These are phyloP conservation scores for Saccharomyces paradoxus DNA, from an alignment of 805 yeast species.

Conservation along the genomic window DNA sequence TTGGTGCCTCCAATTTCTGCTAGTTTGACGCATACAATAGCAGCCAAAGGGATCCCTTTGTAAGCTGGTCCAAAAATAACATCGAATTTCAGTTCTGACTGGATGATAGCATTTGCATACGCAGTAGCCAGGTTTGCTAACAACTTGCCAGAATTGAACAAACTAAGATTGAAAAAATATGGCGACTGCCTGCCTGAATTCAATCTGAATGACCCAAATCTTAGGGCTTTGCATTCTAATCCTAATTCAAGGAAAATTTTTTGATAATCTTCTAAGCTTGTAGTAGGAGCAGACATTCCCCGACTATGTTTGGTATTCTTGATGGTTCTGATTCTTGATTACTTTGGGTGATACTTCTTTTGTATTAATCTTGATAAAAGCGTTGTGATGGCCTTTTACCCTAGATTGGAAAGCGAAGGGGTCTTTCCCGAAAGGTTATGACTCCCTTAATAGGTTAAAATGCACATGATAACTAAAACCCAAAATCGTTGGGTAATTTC, in stretches of 20 bases:
- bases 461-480: neutral
- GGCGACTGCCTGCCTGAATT: conserved; percentile 86
- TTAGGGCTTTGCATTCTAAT: conserved; percentile 63
- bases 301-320: neutral
- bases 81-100: conserved; percentile 70
- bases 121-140: conserved; percentile 68
- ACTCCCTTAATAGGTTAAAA: neutral
- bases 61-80: conserved; percentile 91
- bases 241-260: conserved; percentile 66
- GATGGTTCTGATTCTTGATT: neutral
- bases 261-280: conserved; percentile 35
- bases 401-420: neutral
- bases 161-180: conserved; percentile 82
- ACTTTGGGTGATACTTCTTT: neutral
- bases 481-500: neutral
- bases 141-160: conserved; percentile 64
- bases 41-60: conserved; percentile 89
- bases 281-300: conserved; percentile 12
- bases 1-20: conserved; percentile 72
- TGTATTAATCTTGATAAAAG: too few relatives aligned
- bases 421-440: neutral
- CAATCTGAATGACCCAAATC: conserved; percentile 77
- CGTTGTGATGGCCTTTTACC: neutral
- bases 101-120: conserved; percentile 74
- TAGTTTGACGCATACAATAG: conserved; percentile 76